Conservation (phyloP, 441 rosid species). For the Populus hybrid region DNA sequence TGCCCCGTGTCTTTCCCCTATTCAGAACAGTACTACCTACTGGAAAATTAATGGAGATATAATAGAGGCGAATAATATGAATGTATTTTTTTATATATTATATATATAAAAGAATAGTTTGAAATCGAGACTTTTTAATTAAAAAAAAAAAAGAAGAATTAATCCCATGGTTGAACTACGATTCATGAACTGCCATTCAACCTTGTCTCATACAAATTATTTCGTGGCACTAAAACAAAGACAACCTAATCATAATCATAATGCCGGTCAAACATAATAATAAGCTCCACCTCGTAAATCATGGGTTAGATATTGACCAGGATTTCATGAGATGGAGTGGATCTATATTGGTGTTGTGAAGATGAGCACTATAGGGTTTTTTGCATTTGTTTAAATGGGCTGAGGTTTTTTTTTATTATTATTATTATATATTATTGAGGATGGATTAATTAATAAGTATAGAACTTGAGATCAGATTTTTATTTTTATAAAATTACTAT, state of each 20-base stretch:
- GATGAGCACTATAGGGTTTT: background rate
- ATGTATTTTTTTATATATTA: too few species aligned
- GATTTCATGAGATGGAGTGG: background rate
- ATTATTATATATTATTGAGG: background rate
- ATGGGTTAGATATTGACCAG: background rate
- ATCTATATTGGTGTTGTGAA: background rate
- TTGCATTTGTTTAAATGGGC: background rate
- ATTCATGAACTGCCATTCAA: too few species aligned
- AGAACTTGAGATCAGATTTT: accelerated
- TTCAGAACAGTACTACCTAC: background rate
- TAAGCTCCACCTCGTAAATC: conserved; percentile 6
- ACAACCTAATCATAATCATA: conserved; percentile 1
- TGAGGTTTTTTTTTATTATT: background rate
- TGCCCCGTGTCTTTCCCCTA: background rate
- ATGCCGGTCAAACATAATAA: conserved; percentile 4
- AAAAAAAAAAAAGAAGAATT: too few species aligned
- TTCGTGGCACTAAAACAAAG: conserved; percentile 6
- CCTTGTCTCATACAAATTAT: background rate
- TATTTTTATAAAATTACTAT: too few species aligned
- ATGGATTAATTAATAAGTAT: background rate
- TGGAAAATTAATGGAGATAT: background rate
- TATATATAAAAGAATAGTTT: too few species aligned
- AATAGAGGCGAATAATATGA: background rate
- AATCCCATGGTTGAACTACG: background rate
- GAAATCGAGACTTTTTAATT: background rate